Evolutionary conservation across 805 yeast genomes (phyloP), one percentile per base, ranked within the genome.

Genomic region (Scheffersomyces ergatensis): DNA sequence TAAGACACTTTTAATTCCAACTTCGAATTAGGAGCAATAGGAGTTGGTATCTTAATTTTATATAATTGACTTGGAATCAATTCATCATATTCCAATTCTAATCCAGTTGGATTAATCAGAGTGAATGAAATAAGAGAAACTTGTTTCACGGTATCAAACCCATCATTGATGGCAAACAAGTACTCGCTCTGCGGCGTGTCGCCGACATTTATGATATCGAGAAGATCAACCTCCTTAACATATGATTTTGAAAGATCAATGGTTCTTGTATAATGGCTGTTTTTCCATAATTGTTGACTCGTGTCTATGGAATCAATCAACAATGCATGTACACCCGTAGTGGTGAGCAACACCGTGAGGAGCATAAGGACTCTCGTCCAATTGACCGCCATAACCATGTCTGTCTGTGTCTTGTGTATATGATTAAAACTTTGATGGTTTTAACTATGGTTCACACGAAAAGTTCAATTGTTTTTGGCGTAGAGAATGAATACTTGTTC

Each of bases 231-330:
- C 56, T 85, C 95, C 48, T 77, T 78, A 32, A 80, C 74, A 58
- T 83, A 89, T 2, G 89, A 65, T 48, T 77, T 78, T 23, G 76
- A 56, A 37, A 89, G 72, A 53, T 89, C 96, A 27, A 88, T 53
- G 7, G 72, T 58, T 49, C 87, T 79, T 12, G 65, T 58, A 48
- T 77, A 72, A 23, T 78, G 72, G 24, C 64, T 54, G 60, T 88
- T 89, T 53, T 76, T 81, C 82, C 85, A 80, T 2, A 40, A 16
- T 5, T 13, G 4, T 5, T 13, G 9, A 4, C 17, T 6, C 12
- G 20, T 23, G 14, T 23, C 33, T 13, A 32, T 14, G 18, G 32
- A 29, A 14, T 29, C 32, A 29, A 15, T 29, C 32, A 29, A 29
- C 5, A 29, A n/a, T 14, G 32, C 17, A 7, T 5, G 5, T 4